Evolutionary conservation across 129 eudicot species (phyloP), one percentile per base, ranked within the genome.

Genomic region (Chrysanthemum lavandulifolium): DNA sequence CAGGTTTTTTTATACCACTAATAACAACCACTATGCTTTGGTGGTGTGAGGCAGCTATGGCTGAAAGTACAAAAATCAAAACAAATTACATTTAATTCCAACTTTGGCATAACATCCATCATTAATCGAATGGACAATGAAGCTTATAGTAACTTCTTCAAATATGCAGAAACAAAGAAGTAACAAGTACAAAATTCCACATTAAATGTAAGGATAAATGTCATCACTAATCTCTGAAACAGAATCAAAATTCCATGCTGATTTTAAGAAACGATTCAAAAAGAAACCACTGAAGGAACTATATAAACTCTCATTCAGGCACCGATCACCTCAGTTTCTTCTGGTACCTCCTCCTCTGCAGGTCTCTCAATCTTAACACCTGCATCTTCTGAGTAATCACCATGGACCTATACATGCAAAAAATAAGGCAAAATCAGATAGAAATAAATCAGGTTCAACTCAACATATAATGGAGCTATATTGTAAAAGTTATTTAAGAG

Each of bases 351-450:
- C 55, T 90, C 96, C 60, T 87, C 96, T 60, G 94, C 85, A 16
- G 96, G 91, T 21, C 82, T 78, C 48, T 87, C 94, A 76, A 90
- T 10, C 84, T 87, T 87, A 19, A 72, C 80, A n/a, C 90, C 96
- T 12, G 79, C 83, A 76, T 90, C 94, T 73, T 90, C 96, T 8
- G 85, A 76, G 31, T 84, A 85, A 75, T 90, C 97, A 52, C 95
- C 97, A 48, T 87, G 95, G 15, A 87, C 94, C 90, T 85, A 72
- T 3, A 82, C 43, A 49, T 4, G 0, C 1, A 75, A n/a, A 58
- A 74, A 5, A 51, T 1, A 3, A 5, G 6, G 21, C 2, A 27
- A 19, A 9, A 1, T 14, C 2, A 36, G 12, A 61, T 48, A n/a
- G 6, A 29, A 15, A 36, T 1, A 58, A 58, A 2, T 31, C 11